Evolutionary conservation across 805 yeast genomes (phyloP).

Genomic region (Ogataea thermomethanolica): DNA sequence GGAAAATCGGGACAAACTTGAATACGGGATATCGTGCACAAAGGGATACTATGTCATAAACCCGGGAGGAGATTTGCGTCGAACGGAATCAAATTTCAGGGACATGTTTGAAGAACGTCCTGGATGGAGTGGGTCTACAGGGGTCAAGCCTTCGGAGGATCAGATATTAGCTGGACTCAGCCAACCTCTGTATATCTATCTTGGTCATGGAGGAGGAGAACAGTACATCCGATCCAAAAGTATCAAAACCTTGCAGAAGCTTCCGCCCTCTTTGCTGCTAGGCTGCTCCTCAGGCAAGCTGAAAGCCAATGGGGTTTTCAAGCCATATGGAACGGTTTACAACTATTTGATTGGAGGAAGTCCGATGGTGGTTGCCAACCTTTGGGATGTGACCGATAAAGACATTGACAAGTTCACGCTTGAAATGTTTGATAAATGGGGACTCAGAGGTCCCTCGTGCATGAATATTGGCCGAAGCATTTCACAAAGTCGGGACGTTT

Average conservation of each 20-base stretch:
- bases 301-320: slow-evolving; percentile 53
- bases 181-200: slow-evolving; percentile 59
- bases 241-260: slow-evolving; percentile 39
- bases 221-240: slow-evolving; percentile 61
- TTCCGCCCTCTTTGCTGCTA: slow-evolving; percentile 65
- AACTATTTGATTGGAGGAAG: slow-evolving; percentile 78
- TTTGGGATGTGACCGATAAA: slow-evolving; percentile 97
- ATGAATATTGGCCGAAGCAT: slow-evolving; percentile 54
- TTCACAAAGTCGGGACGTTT: slow-evolving; percentile 55
- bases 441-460: slow-evolving; percentile 34
- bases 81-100: slow-evolving; percentile 61
- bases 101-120: slow-evolving; percentile 36
- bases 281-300: slow-evolving; percentile 91
- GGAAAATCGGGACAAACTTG: slow-evolving; percentile 15
- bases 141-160: slow-evolving; percentile 55
- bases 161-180: slow-evolving; percentile 44
- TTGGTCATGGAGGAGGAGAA: slow-evolving; percentile 98
- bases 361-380: slow-evolving; percentile 76
- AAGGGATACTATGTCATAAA: slow-evolving; percentile 67
- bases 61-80: slow-evolving; percentile 72
- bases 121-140: slow-evolving; percentile 53
- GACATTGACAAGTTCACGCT: slow-evolving; percentile 82
- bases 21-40: slow-evolving; percentile 19
- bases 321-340: slow-evolving; percentile 72
- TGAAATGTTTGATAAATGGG: slow-evolving; percentile 62